Conservation (phyloP, 768 basidiomycete species). For the Sistotremastrum niveocremeum region DNA sequence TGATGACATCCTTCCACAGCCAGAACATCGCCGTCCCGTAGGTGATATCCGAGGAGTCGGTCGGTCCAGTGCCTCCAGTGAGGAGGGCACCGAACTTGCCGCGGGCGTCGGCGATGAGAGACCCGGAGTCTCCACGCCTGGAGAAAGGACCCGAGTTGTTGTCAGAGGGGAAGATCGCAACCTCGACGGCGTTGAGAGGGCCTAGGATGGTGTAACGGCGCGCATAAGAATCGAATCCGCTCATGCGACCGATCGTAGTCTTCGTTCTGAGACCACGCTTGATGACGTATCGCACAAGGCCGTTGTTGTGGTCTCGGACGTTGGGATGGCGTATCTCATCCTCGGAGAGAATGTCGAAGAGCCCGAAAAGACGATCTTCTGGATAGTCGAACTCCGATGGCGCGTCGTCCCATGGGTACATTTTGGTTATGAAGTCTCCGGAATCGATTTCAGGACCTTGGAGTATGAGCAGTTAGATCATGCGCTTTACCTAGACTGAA, state of each 20-base stretch:
- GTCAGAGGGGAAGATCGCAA: constrained; percentile 16
- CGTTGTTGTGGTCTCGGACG: constrained; percentile 1
- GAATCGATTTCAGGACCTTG: background rate
- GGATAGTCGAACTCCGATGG: constrained; percentile 5
- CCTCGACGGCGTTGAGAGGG: constrained; percentile 16
- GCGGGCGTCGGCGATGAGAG: constrained; percentile 18
- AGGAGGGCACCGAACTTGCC: constrained; percentile 23
- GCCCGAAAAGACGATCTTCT: constrained; percentile 7
- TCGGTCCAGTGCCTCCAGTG: constrained; percentile 9
- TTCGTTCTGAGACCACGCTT: constrained; percentile 23
- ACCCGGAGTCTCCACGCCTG: constrained; percentile 23
- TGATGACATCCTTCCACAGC: constrained; percentile 13
- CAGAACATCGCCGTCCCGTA: constrained; percentile 8
- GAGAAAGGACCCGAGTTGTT: constrained; percentile 19
- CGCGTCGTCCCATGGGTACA: background rate
- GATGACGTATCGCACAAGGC: constrained; percentile 13
- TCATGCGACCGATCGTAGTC: constrained; percentile 24
- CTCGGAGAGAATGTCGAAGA: constrained; percentile 5
- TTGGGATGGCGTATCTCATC: constrained; percentile 7
- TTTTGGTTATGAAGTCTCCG: background rate
- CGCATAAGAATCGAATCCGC: constrained; percentile 19
- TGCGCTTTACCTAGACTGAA: constrained; percentile 11
- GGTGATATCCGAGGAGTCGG: constrained; percentile 8
- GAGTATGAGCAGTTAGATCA: constrained; percentile 6
- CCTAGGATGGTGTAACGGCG: constrained; percentile 17